Evolutionary conservation across 2,329 filamentous ascomycete genomes (phyloP).

Genomic region (Fusarium phyllophilum): DNA sequence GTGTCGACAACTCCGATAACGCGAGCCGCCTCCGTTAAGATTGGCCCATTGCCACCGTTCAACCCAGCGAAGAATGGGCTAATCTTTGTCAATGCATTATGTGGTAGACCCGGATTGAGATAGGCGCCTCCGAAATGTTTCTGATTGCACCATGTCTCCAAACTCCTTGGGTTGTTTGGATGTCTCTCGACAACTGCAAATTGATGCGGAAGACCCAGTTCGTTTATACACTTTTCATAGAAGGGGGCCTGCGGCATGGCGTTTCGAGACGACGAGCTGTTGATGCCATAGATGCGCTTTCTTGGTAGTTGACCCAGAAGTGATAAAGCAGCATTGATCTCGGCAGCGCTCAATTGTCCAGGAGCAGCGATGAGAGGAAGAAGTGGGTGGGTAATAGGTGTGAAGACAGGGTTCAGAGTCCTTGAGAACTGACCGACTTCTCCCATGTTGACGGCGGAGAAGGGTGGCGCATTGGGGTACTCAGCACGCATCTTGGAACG

Average conservation of each 20-base stretch:
- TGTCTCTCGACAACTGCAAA: slow-evolving; percentile 80
- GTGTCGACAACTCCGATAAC: slow-evolving; percentile 86
- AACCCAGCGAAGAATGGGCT: slow-evolving; percentile 62
- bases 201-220: slow-evolving; percentile 85
- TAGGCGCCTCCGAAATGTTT: slow-evolving; percentile 84
- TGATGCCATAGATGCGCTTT: slow-evolving; percentile 83
- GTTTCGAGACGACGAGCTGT: slow-evolving; percentile 70
- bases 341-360: slow-evolving; percentile 84
- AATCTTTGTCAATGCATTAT: slow-evolving; percentile 68
- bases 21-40: slow-evolving; percentile 78
- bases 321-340: slow-evolving; percentile 83
- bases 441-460: slow-evolving; percentile 90
- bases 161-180: slow-evolving; percentile 69
- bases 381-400: slow-evolving; percentile 86
- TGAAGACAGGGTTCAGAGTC: slow-evolving; percentile 86
- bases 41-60: slow-evolving; percentile 62
- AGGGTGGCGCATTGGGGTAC: slow-evolving; percentile 74
- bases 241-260: slow-evolving; percentile 81
- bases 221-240: slow-evolving; percentile 85
- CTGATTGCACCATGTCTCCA: slow-evolving; percentile 78
- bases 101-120: slow-evolving; percentile 76
- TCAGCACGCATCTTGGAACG: slow-evolving; percentile 78
- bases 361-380: slow-evolving; percentile 86
- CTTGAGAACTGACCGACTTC: slow-evolving; percentile 86
- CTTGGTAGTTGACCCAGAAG: slow-evolving; percentile 84